Evolutionary conservation across 345 rosid genomes (phyloP).

Genomic region (Citrus glauca): DNA sequence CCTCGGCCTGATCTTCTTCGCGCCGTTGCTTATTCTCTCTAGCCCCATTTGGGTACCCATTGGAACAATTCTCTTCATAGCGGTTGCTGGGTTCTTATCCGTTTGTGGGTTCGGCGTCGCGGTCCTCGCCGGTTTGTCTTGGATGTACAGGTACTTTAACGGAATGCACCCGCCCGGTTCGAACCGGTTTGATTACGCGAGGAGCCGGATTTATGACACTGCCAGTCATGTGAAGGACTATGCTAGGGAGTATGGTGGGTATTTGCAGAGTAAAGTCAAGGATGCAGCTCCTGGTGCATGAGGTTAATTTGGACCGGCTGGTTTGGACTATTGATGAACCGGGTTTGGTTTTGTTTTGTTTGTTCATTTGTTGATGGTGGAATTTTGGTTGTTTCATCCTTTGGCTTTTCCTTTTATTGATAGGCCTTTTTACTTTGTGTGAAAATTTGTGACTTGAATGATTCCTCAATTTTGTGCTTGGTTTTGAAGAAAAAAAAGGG

Average conservation of each 20-base stretch:
- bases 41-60: slow-evolving; percentile 82
- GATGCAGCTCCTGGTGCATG: slow-evolving; percentile 96
- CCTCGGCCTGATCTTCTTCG: slow-evolving; percentile 45
- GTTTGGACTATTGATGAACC: neutral
- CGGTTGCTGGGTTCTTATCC: slow-evolving; percentile 38
- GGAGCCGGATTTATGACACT: slow-evolving; percentile 73
- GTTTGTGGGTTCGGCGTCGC: slow-evolving; percentile 50
- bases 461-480: neutral
- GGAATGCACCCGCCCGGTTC: slow-evolving; percentile 77
- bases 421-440: neutral
- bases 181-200: slow-evolving; percentile 60
- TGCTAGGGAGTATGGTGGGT: slow-evolving; percentile 82
- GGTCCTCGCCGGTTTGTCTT: slow-evolving; percentile 41
- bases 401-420: too few relatives aligned
- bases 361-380: neutral
- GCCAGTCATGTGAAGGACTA: slow-evolving; percentile 78
- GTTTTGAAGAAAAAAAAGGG: neutral
- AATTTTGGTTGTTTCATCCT: neutral
- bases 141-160: slow-evolving; percentile 61
- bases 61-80: slow-evolving; percentile 29
- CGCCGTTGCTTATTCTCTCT: slow-evolving; percentile 58
- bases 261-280: slow-evolving; percentile 72
- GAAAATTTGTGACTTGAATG: neutral
- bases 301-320: neutral
- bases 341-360: neutral